Conservation (phyloP, 768 basidiomycete species). For the Rhodotorula toruloides region DNA sequence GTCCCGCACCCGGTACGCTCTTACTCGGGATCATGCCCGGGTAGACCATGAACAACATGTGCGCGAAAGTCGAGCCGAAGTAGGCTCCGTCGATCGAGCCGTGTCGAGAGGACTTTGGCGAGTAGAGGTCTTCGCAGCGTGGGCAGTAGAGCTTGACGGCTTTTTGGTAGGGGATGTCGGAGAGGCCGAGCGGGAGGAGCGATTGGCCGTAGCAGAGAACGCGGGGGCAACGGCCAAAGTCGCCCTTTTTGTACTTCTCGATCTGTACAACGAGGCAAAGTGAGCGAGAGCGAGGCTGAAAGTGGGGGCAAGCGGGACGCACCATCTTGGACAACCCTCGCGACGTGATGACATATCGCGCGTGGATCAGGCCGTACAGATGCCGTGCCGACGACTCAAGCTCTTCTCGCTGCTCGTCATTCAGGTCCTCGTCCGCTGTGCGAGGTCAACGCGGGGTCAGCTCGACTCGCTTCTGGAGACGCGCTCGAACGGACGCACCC, state of each 20-base stretch:
- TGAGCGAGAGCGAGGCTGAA: background rate
- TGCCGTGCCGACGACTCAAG: constrained; percentile 89
- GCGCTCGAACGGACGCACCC: constrained; percentile 54
- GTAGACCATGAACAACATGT: constrained; percentile 94
- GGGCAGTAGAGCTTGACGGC: constrained; percentile 98
- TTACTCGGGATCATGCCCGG: constrained; percentile 86
- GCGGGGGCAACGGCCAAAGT: constrained; percentile 96
- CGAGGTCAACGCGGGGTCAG: background rate
- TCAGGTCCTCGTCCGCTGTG: constrained; percentile 69
- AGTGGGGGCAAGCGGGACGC: constrained; percentile 36
- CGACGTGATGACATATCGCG: constrained; percentile 92
- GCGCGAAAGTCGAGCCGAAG: constrained; percentile 96
- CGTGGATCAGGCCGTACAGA: constrained; percentile 92
- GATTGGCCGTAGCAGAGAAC: constrained; percentile 92
- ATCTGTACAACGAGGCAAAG: constrained; percentile 48
- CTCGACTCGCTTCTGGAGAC: background rate
- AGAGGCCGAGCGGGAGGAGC: constrained; percentile 91
- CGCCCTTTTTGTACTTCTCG: constrained; percentile 96
- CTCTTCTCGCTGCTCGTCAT: constrained; percentile 85
- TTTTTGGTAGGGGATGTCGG: constrained; percentile 96
- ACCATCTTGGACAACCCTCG: constrained; percentile 95
- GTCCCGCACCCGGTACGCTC: constrained; percentile 46
- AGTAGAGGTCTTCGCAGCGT: constrained; percentile 96
- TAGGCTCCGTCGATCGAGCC: constrained; percentile 98
- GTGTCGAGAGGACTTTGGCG: constrained; percentile 92